A percentile compares a stretch with the other conserved stretches of the same genome.
Conservation (phyloP, 129 eudicot genomes). For the Deinandra increscens region DNA sequence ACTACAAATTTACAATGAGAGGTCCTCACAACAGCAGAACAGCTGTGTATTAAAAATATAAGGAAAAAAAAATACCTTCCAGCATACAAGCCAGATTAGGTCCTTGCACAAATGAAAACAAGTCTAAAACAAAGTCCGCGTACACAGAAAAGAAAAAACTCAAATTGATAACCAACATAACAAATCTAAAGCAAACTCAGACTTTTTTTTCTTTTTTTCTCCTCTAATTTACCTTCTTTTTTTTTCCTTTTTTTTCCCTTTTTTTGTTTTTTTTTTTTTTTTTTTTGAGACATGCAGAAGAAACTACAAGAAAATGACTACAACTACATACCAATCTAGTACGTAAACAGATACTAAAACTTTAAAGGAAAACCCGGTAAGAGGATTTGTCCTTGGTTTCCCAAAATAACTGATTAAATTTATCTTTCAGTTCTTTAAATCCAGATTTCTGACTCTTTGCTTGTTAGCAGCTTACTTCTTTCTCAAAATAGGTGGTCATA, state of each 20-base stretch:
- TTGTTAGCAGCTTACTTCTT: constrained; percentile 7
- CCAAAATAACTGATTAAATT: not conserved
- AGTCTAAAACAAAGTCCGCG: not conserved
- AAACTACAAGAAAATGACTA: constrained; percentile 7
- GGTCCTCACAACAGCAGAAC: not conserved
- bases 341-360: constrained; percentile 14
- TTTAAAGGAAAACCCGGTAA: not conserved
- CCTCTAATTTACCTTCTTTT: not conserved
- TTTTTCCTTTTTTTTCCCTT: too few relatives aligned
- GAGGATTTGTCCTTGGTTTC: not conserved
- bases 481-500: not conserved
- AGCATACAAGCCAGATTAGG: not conserved
- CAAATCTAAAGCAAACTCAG: constrained; percentile 19
- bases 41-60: not conserved
- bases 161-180: not conserved
- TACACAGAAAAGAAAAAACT: not conserved
- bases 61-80: not conserved
- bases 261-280: not conserved
- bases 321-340: constrained; percentile 19
- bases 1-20: not conserved
- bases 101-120: not conserved
- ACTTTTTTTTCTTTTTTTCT: not conserved
- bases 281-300: constrained; percentile 10
- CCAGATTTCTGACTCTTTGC: not conserved
- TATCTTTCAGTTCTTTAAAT: not conserved